phyloP scores from a whole-genome alignment of 371 early-diverging fungal species.

The Massospora cicadina region DNA sequence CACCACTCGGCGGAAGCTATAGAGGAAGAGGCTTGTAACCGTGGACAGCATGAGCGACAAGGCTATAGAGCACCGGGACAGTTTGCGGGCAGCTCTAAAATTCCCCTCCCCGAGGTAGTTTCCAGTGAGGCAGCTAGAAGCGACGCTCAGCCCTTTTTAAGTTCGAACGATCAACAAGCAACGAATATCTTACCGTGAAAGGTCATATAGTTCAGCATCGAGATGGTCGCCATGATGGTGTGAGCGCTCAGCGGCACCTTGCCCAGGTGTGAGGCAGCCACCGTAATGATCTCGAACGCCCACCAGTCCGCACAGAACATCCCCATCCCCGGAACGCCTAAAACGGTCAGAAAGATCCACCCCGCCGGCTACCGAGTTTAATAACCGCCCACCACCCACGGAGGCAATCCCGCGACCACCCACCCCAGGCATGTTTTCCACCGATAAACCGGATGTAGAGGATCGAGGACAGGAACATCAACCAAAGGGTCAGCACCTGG shows the following conservation, averaged over 20 bases:
- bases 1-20: constrained; percentile 26
- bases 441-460: constrained; percentile 41
- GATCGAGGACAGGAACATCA: constrained; percentile 36
- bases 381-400: constrained; percentile 40
- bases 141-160: not conserved
- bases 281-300: constrained; percentile 48
- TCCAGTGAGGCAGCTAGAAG: not conserved
- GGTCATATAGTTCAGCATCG: constrained; percentile 47
- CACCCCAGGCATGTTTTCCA: constrained; percentile 64
- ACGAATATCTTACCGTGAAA: constrained; percentile 23
- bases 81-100: not conserved
- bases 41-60: not conserved
- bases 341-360: not conserved
- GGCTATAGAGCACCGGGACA: not conserved
- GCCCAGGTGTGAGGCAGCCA: constrained; percentile 61
- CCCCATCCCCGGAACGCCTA: constrained; percentile 34
- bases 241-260: constrained; percentile 68
- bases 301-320: constrained; percentile 61
- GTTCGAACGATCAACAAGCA: too few species aligned
- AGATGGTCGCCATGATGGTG: constrained; percentile 54
- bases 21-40: not conserved
- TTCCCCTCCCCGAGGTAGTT: not conserved
- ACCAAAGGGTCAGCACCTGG: constrained; percentile 48
- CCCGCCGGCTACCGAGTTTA: constrained; percentile 39
- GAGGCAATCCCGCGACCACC: constrained; percentile 57